Evolutionary conservation across 345 rosid species (phyloP).

Genomic region (Eucalyptus sideroxylon): DNA sequence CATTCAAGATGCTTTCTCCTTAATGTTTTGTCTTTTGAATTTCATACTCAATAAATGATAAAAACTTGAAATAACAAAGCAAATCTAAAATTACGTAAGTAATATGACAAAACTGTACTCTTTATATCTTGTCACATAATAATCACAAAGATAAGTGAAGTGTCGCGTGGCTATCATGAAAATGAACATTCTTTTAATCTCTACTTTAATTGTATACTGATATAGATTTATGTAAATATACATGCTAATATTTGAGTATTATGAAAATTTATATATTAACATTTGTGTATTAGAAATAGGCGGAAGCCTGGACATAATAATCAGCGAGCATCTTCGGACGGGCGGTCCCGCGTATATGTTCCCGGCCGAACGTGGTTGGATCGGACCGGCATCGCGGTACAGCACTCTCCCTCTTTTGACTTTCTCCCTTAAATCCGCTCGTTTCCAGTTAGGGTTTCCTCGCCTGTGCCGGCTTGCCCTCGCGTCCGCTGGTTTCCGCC

Average conservation of each 20-base stretch:
- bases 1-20: too few species aligned
- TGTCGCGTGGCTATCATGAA: fast-evolving
- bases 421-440: not conserved
- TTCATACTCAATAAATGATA: too few species aligned
- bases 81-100: too few species aligned
- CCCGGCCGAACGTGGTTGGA: not conserved
- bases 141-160: too few species aligned
- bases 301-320: not conserved
- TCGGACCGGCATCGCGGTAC: not conserved
- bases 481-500: not conserved
- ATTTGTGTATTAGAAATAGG: too few species aligned
- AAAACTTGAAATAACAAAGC: too few species aligned
- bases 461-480: not conserved
- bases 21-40: too few species aligned
- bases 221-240: too few species aligned
- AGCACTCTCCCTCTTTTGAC: not conserved
- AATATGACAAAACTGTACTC: fast-evolving
- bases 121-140: fast-evolving
- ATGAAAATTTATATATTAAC: not conserved
- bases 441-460: not conserved
- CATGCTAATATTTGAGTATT: too few species aligned
- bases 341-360: not conserved
- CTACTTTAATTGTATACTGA: too few species aligned
- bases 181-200: too few species aligned
- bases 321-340: not conserved